Base-by-base conservation (phyloP, 192 early-diverging fungal genomes). In the Entophlyctis luteolus region DNA sequence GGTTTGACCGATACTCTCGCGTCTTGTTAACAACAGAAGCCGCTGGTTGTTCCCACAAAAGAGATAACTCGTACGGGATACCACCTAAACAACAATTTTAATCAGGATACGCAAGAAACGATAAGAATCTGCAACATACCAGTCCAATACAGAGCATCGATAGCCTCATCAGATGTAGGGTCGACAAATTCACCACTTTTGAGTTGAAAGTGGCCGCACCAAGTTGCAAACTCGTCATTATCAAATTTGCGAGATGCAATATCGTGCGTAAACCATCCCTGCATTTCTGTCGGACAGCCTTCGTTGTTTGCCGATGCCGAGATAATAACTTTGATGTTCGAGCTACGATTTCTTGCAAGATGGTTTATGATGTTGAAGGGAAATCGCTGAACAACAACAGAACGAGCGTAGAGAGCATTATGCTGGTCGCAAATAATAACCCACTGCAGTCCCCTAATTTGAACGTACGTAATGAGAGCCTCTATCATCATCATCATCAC, bases 301-400 rank as follows among this genome's bases (percentile, higher is more conserved):
- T 65, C 62, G 29, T 65, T 65, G 36, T 65, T 65, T 32, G 39
- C 62, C 18, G 62, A 65, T 49, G 62, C 62, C 54, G 62, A 65
- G 10, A 65, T 42, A 49, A 65, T 52, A 22, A 65, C 62, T 35
- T 65, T 65, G 62, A 65, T 65, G 47, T 65, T 65, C 8, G 22
- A 48, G 27, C 59, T 23, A 5, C 47, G 62, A 12, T 65, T 65
- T 65, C 10, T 22, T 1, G 62, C 34, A 10, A 65, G 62, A 18
- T 3, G 12, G 54, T 65, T 18, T 2, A 65, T 42, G 1, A 65
- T 32, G 48, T 4, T 42, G 62, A 65, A 49, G 28, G 62, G 62
- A 22, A 58, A 65, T 39, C n/a, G 25, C 5, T 52, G 8, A 2
- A 16, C 46, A 5, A 65, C 62, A 0, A 58, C 49, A n/a, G 62